Percentiles rank a stretch among this genome's conserved stretches.
Evolutionary conservation across 1,284 basidiomycete species (phyloP).

Genomic region (Boletellus dicymbophilus): DNA sequence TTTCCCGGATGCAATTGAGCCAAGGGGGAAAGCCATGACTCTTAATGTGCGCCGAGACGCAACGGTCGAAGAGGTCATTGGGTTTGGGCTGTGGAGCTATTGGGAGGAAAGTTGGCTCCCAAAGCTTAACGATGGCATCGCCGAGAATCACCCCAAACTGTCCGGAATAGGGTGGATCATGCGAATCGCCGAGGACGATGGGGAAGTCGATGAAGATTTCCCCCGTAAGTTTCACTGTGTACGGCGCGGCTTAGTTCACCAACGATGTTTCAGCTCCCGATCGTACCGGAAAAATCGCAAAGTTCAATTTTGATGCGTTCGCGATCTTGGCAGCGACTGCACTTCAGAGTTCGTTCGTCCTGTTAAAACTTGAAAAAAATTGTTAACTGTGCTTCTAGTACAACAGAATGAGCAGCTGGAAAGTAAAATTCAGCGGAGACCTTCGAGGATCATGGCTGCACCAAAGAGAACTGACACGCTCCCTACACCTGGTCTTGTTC

Average conservation of each 20-base stretch:
- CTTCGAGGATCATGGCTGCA: conserved; percentile 65
- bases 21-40: conserved; percentile 56
- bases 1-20: conserved; percentile 82
- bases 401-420: conserved; percentile 83
- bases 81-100: conserved; percentile 89
- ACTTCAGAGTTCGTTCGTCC: conserved; percentile 64
- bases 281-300: conserved; percentile 79
- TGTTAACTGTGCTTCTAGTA: conserved; percentile 45
- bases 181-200: conserved; percentile 95
- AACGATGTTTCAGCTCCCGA: conserved; percentile 75
- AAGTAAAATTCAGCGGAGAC: conserved; percentile 74
- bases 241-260: background rate
- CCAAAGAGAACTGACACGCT: conserved; percentile 54
- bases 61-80: conserved; percentile 94
- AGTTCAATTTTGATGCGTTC: conserved; percentile 92
- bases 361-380: background rate
- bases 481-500: conserved; percentile 24
- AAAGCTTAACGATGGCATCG: conserved; percentile 62
- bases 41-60: conserved; percentile 85
- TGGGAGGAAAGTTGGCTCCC: conserved; percentile 89
- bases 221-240: conserved; percentile 63
- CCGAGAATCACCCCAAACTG: conserved; percentile 64
- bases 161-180: conserved; percentile 92
- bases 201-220: conserved; percentile 98
- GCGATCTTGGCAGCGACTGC: conserved; percentile 80